Conservation (phyloP, 805 yeast species). For the Maudiozyma barnettii region DNA sequence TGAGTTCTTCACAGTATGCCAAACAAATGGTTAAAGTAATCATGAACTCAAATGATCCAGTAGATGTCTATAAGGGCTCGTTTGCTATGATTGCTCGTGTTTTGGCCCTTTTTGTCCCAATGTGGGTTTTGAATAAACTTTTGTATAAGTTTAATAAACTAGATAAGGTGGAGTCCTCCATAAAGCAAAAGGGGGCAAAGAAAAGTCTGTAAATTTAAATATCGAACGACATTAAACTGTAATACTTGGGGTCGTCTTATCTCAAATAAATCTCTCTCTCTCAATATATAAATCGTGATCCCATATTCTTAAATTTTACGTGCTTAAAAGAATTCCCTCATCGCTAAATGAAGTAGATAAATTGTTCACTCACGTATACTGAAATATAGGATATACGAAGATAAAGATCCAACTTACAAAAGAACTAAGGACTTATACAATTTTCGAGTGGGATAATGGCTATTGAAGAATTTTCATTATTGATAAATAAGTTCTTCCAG, state of each 20-base stretch:
- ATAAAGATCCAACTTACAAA: too few species aligned
- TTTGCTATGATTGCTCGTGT: constrained; percentile 32
- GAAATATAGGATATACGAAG: too few species aligned
- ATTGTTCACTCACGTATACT: too few species aligned
- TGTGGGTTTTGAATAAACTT: constrained; percentile 33
- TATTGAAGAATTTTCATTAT: not conserved
- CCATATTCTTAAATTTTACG: too few species aligned
- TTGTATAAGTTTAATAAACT: not conserved
- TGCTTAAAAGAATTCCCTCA: too few species aligned
- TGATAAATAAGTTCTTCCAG: not conserved
- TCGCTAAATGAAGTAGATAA: too few species aligned
- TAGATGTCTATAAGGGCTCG: constrained; percentile 49
- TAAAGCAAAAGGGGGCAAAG: not conserved
- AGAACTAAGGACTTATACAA: too few species aligned
- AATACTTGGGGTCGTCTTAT: too few species aligned
- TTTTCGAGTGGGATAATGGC: not conserved
- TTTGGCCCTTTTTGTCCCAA: constrained; percentile 34
- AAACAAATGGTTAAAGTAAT: constrained; percentile 40
- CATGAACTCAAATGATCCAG: constrained; percentile 31
- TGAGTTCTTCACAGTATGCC: constrained; percentile 48
- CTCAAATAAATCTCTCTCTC: too few species aligned
- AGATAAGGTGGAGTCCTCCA: not conserved
- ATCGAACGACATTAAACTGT: too few species aligned
- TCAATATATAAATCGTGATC: too few species aligned
- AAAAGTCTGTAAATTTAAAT: not conserved